A percentile compares a stretch with the other conserved stretches of the same genome.
These are phyloP conservation scores for Saccharomyces mikatae DNA, from an alignment of 805 yeast genomes.

Conservation along the genomic window DNA sequence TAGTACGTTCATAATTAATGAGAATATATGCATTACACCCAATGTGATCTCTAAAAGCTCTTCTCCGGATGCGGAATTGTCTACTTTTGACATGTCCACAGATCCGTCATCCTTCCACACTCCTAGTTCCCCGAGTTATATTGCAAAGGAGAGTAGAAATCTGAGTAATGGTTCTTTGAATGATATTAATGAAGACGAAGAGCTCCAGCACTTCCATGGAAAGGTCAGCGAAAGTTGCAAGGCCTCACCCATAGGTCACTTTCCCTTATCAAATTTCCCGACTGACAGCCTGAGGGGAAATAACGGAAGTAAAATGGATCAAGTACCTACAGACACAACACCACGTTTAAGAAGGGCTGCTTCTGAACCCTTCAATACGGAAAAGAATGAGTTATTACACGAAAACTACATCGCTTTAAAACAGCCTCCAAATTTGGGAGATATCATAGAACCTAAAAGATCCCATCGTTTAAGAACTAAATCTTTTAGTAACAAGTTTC, in stretches of 20 bases:
- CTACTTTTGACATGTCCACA: background rate
- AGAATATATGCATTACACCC: background rate
- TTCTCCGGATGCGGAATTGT: background rate
- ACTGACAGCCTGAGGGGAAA: background rate
- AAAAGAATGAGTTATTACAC: slow-evolving; percentile 15
- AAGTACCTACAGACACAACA: slow-evolving; percentile 7
- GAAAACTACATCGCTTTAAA: background rate
- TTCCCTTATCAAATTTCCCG: slow-evolving; percentile 1
- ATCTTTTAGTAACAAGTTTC: slow-evolving; percentile 57
- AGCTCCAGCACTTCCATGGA: slow-evolving; percentile 3
- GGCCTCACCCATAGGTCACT: background rate
- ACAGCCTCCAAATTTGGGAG: slow-evolving; percentile 2
- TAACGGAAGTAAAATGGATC: background rate
- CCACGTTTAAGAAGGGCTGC: slow-evolving; percentile 62
- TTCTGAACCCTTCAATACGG: slow-evolving; percentile 59
- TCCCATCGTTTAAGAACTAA: slow-evolving; percentile 35
- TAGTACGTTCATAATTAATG: background rate
- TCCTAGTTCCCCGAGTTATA: background rate
- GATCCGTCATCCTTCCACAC: background rate
- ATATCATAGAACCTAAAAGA: slow-evolving; percentile 23
- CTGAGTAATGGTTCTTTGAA: slow-evolving; percentile 26
- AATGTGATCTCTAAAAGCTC: background rate
- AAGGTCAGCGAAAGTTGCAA: background rate
- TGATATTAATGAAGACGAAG: slow-evolving; percentile 31
- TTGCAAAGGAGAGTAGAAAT: slow-evolving; percentile 11